These are phyloP conservation scores for Saccharomyces eubayanus DNA, from an alignment of 805 yeast genomes.

Conservation along the genomic window DNA sequence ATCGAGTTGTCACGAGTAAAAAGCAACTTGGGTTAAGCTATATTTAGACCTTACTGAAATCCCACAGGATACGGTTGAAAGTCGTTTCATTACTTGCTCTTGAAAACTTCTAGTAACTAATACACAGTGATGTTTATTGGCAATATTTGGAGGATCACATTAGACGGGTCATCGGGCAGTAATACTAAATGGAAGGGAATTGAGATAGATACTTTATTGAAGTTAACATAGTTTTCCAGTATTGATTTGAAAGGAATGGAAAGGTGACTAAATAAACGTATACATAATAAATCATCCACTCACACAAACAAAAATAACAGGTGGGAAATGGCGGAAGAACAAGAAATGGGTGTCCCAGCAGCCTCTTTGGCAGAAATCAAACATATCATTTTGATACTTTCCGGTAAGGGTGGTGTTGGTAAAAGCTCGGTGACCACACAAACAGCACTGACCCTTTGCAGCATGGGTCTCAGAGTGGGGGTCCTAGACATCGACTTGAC, in stretches of 20 bases:
- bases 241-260: background rate
- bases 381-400: slow-evolving; percentile 72
- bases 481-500: slow-evolving; percentile 91
- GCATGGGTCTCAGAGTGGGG: slow-evolving; percentile 75
- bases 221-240: background rate
- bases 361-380: slow-evolving; percentile 44
- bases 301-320: background rate
- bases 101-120: background rate
- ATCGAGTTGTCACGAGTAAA: too few species aligned
- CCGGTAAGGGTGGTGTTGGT: slow-evolving; percentile 97
- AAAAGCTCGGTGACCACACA: slow-evolving; percentile 95
- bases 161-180: background rate
- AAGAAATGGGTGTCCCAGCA: slow-evolving; percentile 17
- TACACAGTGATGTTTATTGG: background rate
- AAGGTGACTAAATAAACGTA: background rate
- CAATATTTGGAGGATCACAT: background rate
- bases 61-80: background rate
- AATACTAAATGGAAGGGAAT: background rate
- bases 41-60: background rate
- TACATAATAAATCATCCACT: background rate
- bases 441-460: slow-evolving; percentile 71
- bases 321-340: slow-evolving; percentile 1
- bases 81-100: background rate
- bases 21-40: too few species aligned
- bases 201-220: background rate